Percentiles rank a stretch among this genome's conserved stretches.
phyloP scores from a whole-genome alignment of 768 basidiomycete species.

The Terana coerulea region DNA sequence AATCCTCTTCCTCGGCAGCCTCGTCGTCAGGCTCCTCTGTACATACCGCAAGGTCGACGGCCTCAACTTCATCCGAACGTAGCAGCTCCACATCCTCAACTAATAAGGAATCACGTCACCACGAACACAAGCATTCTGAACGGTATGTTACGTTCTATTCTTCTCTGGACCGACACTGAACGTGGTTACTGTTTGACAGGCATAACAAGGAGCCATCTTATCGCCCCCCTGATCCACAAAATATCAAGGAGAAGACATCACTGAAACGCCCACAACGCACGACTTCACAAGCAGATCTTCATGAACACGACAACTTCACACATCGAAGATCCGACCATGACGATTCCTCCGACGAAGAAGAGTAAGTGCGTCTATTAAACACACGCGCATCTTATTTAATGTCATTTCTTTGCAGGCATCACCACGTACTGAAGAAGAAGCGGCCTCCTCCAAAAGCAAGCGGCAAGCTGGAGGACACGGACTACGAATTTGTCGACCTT shows the following conservation, averaged over 20 bases:
- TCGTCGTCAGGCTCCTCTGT: background rate
- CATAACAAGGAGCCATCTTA: background rate
- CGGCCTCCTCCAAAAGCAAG: background rate
- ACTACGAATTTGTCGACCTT: conserved; percentile 25
- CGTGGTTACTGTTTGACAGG: background rate
- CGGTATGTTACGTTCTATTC: background rate
- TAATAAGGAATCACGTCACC: background rate
- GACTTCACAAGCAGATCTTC: background rate
- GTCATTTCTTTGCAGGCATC: background rate
- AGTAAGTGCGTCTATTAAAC: conserved; percentile 1
- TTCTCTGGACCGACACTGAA: background rate
- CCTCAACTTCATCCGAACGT: background rate
- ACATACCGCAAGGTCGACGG: background rate
- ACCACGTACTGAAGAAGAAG: conserved; percentile 8
- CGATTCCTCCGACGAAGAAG: conserved; percentile 3
- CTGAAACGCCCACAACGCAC: background rate
- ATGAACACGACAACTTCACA: background rate
- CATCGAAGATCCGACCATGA: background rate
- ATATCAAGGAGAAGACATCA: background rate
- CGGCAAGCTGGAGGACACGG: conserved; percentile 17
- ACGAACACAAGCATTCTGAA: background rate
- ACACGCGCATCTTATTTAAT: background rate
- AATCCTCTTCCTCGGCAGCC: no score
- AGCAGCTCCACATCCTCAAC: background rate
- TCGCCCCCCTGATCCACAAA: conserved; percentile 2